These are phyloP conservation scores for Coffea humblotiana DNA, from an alignment of 305 asterid genomes.

Conservation along the genomic window DNA sequence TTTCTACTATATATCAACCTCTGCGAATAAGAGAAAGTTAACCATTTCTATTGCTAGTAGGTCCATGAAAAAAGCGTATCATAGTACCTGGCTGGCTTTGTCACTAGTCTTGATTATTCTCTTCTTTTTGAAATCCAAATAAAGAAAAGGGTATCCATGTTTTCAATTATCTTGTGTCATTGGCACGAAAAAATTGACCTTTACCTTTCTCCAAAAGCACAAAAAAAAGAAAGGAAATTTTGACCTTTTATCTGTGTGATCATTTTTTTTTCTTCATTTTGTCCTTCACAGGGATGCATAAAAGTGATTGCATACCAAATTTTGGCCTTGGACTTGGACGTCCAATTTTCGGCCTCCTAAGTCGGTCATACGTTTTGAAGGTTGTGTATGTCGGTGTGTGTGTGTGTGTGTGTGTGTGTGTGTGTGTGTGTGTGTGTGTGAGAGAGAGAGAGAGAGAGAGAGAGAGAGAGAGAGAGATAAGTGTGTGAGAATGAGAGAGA, in stretches of 20 bases:
- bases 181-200: too few species aligned
- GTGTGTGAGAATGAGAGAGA: conserved; percentile 17
- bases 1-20: not conserved
- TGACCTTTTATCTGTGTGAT: too few species aligned
- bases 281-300: not conserved
- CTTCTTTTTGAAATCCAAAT: too few species aligned
- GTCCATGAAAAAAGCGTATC: too few species aligned
- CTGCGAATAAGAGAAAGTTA: not conserved
- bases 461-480: conserved; percentile 28
- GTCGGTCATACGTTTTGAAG: conserved; percentile 1
- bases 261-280: too few species aligned
- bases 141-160: too few species aligned
- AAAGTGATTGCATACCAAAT: not conserved
- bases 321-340: too few species aligned
- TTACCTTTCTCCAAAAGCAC: too few species aligned
- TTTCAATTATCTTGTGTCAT: too few species aligned
- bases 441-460: conserved; percentile 15
- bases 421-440: not conserved
- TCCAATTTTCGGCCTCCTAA: not conserved
- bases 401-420: not conserved
- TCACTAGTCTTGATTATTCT: too few species aligned
- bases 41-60: not conserved
- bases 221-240: too few species aligned
- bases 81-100: too few species aligned
- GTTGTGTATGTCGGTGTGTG: conserved; percentile 3